A percentile compares a stretch with the other conserved stretches of the same genome.
Conservation (phyloP, 2,329 filamentous ascomycete genomes). For the Ceratocystis variospora region DNA sequence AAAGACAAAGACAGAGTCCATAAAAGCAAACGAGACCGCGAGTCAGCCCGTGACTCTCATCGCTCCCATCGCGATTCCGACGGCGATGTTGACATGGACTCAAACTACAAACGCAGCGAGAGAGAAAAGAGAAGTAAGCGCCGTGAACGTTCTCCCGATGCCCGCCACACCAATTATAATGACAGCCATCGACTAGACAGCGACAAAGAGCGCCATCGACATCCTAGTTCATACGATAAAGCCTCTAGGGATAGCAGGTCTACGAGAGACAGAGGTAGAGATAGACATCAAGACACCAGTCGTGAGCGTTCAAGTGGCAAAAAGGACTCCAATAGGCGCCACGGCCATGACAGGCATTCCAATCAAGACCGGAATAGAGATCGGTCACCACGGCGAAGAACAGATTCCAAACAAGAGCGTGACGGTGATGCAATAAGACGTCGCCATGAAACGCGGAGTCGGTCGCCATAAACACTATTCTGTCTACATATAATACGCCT, state of each 20-base stretch:
- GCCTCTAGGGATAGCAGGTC: neutral
- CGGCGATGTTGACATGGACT: conserved; percentile 20
- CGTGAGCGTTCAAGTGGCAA: neutral
- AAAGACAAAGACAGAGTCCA: neutral
- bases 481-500: neutral
- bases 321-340: conserved; percentile 23
- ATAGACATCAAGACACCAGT: neutral
- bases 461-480: neutral
- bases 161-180: neutral
- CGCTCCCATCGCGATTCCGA: conserved; percentile 27
- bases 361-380: conserved; percentile 22
- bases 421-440: conserved; percentile 20
- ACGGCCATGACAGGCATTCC: conserved; percentile 21
- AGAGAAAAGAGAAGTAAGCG: conserved; percentile 14
- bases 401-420: conserved; percentile 17
- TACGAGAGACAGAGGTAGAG: neutral
- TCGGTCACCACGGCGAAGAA: conserved; percentile 18
- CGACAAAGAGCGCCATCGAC: neutral
- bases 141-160: conserved; percentile 2
- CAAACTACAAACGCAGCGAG: conserved; percentile 24
- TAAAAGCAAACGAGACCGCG: neutral
- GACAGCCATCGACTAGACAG: neutral
- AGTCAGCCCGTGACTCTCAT: conserved; percentile 34
- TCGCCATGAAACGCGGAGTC: conserved; percentile 19
- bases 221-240: neutral